Base-by-base conservation (phyloP, 371 early-diverging fungal species). In the Basidiobolus heterosporus region DNA sequence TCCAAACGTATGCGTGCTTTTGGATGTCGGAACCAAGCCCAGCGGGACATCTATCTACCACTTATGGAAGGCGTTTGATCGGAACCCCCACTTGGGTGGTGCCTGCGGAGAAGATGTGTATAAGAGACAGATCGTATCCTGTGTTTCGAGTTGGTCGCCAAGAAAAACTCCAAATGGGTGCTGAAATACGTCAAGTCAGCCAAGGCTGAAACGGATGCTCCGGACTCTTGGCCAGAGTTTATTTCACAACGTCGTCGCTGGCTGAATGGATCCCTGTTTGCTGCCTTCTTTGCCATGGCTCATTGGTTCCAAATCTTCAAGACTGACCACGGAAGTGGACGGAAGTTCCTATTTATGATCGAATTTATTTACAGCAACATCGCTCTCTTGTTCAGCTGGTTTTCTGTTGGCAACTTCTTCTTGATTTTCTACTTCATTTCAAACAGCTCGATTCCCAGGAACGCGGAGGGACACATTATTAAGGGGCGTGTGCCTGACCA, bases 31-130 rank as follows among this genome's bases (percentile, higher is more conserved):
- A 3, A 89, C 90, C 38, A 81, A 82, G 55, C 88, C 90, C 39
- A 66, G 71, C 6, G 66, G 68, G 40, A 75, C 74, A 22, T 76
- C 83, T 6, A 65, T 89, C 46, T 88, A 87, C 61, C 82, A 83
- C 55, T 66, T 88, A 51, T 88, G 82, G 82, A 80, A 82, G 59
- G 67, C 82, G 20, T 88, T 88, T 58, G 84, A 83, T 63, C 65
- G 77, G 39, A 72, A 85, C 57, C 75, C 79, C 22, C 55, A 60
- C 22, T 62, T 79, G 39, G 89, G 79, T 40, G 90, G 88, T 36
- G 90, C 90, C 7, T 89, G 90, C 54, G 90, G 90, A 22, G 90
- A 89, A 39, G 81, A 82, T 60, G 82, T 81, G 82, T 74, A 74
- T 46, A 56, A 80, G 85, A 85, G 23, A 85, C 86, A 58, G 88